Conservation (phyloP, 2,329 filamentous ascomycete species). For the Metarhizium anisopliae region DNA sequence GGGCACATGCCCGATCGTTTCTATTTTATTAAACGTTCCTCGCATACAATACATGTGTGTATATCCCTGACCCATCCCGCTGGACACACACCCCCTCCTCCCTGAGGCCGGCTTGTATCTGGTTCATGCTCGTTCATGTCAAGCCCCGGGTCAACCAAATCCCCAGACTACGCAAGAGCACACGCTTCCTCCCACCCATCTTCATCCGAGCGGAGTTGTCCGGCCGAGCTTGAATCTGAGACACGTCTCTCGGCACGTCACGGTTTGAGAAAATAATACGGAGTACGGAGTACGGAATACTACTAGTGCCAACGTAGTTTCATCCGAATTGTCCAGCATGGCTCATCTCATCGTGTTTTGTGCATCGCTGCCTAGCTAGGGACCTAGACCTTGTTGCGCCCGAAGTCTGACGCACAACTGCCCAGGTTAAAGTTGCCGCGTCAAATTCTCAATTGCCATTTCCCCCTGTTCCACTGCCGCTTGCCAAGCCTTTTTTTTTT, state of each 20-base stretch:
- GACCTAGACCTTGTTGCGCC: too few relatives aligned
- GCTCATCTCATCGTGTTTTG: too few relatives aligned
- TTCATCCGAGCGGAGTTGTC: not conserved
- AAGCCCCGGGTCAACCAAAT: not conserved
- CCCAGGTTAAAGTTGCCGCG: too few relatives aligned
- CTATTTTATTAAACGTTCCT: not conserved
- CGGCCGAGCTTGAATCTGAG: not conserved
- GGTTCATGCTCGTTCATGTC: not conserved
- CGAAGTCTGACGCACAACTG: too few relatives aligned
- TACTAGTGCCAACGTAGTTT: too few relatives aligned
- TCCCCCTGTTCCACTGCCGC: not conserved
- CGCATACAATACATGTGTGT: not conserved
- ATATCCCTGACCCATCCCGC: too few relatives aligned
- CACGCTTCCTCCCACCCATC: not conserved
- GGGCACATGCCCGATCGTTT: not conserved
- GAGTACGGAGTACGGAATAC: too few relatives aligned
- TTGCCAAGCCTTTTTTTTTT: not conserved
- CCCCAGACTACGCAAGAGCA: not conserved
- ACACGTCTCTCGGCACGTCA: not conserved
- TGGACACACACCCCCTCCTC: too few relatives aligned
- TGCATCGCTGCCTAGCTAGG: too few relatives aligned
- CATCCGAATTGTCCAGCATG: too few relatives aligned
- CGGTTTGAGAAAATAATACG: not conserved
- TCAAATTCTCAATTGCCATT: not conserved
- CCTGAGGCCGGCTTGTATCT: too few relatives aligned